These are phyloP conservation scores for Aspergillus heteromorphus DNA, from an alignment of 495 filamentous ascomycete genomes.

Conservation along the genomic window DNA sequence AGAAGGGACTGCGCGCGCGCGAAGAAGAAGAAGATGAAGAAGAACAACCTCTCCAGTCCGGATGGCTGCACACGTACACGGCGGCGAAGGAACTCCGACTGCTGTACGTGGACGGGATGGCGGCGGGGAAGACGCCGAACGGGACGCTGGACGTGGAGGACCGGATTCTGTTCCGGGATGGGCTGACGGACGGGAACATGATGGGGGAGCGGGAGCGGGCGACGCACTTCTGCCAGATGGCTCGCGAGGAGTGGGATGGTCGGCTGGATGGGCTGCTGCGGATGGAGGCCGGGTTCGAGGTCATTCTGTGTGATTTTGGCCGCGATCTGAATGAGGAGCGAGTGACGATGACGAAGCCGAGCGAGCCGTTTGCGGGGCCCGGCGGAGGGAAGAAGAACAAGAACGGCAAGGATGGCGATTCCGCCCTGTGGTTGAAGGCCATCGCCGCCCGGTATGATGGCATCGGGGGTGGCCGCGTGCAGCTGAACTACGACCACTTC, in stretches of 20 bases:
- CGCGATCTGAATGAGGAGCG: conserved; percentile 30
- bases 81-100: conserved; percentile 45
- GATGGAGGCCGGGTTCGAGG: conserved; percentile 66
- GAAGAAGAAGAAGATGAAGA: conserved; percentile 8
- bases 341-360: conserved; percentile 23
- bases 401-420: conserved; percentile 1
- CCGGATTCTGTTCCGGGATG: conserved; percentile 34
- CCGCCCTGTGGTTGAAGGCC: conserved; percentile 28
- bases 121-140: conserved; percentile 49
- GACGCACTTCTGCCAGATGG: conserved; percentile 43
- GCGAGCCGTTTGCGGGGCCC: neutral
- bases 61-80: conserved; percentile 51
- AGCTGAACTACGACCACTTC: conserved; percentile 57
- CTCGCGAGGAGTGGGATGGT: conserved; percentile 38
- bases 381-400: conserved; percentile 14
- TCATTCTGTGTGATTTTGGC: conserved; percentile 61
- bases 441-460: conserved; percentile 53
- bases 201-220: conserved; percentile 44
- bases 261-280: conserved; percentile 56
- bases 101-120: conserved; percentile 57
- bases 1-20: neutral
- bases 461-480: conserved; percentile 48
- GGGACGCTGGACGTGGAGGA: conserved; percentile 58
- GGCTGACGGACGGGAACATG: neutral
- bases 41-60: conserved; percentile 15